Base-by-base conservation (phyloP, 148 eudicot genomes). In the Amaranthus cruentus region DNA sequence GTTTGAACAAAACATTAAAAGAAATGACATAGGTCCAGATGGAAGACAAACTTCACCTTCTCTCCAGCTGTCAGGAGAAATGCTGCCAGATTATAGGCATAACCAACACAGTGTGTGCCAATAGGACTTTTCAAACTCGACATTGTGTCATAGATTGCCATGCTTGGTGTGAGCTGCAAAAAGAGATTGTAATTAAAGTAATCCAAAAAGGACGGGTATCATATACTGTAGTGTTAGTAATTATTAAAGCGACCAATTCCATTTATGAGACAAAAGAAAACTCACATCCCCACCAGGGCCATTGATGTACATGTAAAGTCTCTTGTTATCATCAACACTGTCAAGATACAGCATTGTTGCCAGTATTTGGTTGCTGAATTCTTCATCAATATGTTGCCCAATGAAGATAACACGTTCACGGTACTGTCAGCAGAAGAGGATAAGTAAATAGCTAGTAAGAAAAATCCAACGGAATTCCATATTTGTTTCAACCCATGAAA, bases 211-310 rank as follows among this genome's bases (percentile, higher is more conserved):
- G 66, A 47, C 11, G 6, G 47, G 52, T 3, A 38, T 64, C 52
- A 47, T 53, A 59, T 42, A 48, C 38, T 43, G 38, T 28, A n/a
- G 1, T 1, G 49, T 55, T 43, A 14, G 7, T 13, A 51, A 42
- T 50, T 18, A 50, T 56, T 1, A 13, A 43, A 15, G 13, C 12
- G 55, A 51, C 44, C 18, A 70, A 15, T 50, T 50, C 14, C 38
- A 15, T 18, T 44, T 51, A 64, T 73, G 55, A 28, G 52, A 7
- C 44, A 56, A 28, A 58, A 18, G 61, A 69, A 71, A 85, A 89
- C 97, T 90, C 75, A 95, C 99, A 84, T 95, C 92, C 73, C 97
- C 97, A 70, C 97, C 96, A 38, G 87, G 88, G 78, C 92, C 83
- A 83, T 81, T 84, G 74, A 95, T 87, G 84, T 83, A 90, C 85